A percentile compares a stretch with the other conserved stretches of the same genome.
Conservation (phyloP, 2,329 filamentous ascomycete species). For the Pseudogymnoascus sp. region DNA sequence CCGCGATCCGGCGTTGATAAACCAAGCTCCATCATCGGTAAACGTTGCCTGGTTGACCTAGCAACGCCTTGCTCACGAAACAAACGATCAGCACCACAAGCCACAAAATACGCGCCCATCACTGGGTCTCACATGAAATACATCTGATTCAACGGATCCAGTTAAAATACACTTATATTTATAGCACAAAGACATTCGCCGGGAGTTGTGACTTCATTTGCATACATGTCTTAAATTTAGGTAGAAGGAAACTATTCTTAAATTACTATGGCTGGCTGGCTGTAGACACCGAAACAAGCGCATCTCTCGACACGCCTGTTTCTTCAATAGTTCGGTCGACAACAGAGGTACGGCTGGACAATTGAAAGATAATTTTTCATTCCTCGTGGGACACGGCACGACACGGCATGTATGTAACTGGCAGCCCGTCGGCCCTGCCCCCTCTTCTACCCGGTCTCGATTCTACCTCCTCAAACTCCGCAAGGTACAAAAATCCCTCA, state of each 20-base stretch:
- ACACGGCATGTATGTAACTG: neutral
- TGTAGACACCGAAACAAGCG: neutral
- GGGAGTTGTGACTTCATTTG: neutral
- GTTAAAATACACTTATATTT: neutral
- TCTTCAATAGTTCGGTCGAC: neutral
- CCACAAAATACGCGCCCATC: constrained; percentile 1
- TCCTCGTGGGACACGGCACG: neutral
- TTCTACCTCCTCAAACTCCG: constrained; percentile 14
- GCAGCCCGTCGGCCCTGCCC: neutral
- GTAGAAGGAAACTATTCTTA: constrained; percentile 5
- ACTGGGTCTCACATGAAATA: neutral
- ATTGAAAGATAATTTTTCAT: constrained; percentile 4
- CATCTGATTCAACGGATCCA: neutral
- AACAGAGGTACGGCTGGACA: neutral
- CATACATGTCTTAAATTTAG: neutral
- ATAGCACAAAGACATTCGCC: neutral
- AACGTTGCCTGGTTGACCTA: neutral
- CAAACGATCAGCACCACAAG: neutral
- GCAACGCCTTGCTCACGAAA: constrained; percentile 1
- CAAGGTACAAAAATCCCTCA: constrained; percentile 14
- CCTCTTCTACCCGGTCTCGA: constrained; percentile 12
- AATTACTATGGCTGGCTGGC: neutral
- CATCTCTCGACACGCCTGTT: neutral
- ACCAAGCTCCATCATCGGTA: neutral
- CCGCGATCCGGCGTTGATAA: neutral